These are phyloP conservation scores for Suillus sp. DNA, from an alignment of 768 basidiomycete genomes.

Conservation along the genomic window DNA sequence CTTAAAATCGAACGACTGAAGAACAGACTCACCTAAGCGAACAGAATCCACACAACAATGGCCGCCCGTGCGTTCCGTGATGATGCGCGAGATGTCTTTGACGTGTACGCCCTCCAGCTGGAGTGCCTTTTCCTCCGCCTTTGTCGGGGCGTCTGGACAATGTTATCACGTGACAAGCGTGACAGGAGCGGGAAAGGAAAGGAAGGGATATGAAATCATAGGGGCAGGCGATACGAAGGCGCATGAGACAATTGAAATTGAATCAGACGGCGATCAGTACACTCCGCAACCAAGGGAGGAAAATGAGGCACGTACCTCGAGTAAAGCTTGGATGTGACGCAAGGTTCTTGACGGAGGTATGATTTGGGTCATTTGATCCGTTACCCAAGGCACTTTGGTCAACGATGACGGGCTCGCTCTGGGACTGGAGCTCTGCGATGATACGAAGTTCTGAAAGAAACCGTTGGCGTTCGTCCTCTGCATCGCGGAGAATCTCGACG, in stretches of 20 bases:
- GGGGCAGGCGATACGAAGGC: neutral
- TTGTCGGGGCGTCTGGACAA: slow-evolving; percentile 38
- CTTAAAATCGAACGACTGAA: neutral
- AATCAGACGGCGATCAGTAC: neutral
- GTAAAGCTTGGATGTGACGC: neutral
- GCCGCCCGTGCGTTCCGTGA: neutral
- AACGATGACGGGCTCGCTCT: neutral
- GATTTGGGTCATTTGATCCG: neutral
- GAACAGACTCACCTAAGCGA: slow-evolving; percentile 8
- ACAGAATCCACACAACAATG: neutral
- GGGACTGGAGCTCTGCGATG: neutral
- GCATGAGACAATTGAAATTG: neutral
- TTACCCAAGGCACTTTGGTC: neutral
- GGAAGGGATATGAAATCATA: neutral
- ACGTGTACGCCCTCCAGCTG: slow-evolving; percentile 31
- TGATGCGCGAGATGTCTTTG: slow-evolving; percentile 27
- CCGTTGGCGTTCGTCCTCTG: slow-evolving; percentile 47
- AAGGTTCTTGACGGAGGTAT: neutral
- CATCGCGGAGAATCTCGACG: slow-evolving; percentile 68
- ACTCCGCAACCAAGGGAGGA: neutral
- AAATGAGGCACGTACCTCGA: slow-evolving; percentile 12
- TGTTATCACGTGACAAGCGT: slow-evolving; percentile 43
- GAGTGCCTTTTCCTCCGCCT: slow-evolving; percentile 24
- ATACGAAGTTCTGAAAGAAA: slow-evolving; percentile 43
- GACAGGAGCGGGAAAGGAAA: neutral